Base-by-base conservation (phyloP, 441 rosid species). In the Pelargonium australe region DNA sequence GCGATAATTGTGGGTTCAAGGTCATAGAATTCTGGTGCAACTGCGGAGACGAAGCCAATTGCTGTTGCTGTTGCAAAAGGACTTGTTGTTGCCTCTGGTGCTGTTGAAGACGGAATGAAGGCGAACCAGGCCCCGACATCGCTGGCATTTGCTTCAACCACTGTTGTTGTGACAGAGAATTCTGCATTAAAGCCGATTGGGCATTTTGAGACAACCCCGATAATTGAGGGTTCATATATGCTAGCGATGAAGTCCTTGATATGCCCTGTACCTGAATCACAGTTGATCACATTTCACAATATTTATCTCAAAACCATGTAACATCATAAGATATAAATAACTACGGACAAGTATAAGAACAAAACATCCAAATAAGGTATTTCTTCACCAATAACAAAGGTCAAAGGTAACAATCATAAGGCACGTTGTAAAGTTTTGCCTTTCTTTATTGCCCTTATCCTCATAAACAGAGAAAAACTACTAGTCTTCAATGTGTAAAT, bases 141-240 rank as follows among this genome's bases (percentile, higher is more conserved):
- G 85, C 81, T 0, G 97, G 87, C 81, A 88, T 85, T 77, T 85
- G 95, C 88, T 92, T 95, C 86, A 92, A 72, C 99, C 91, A 90
- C 83, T 87, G 99, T 72, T 92, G 99, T 80, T 83, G 97, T 57
- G 96, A 55, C 79, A 87, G 61, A 67, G 95, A 79, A 78, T 72
- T 87, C 73, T 81, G 97, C 80, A 87, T 80, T 85, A 95, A 74
- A 71, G 85, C 77, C 55, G 84, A 43, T 63, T 85, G 98, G 69
- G 90, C 91, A 80, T 88, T 92, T 81, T 86, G 99, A 78, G 87
- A 78, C 82, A 92, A 34, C 37, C 37, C 37, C 37, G 37, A 34
- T 34, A 34, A 34, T 4, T 34, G 95, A 68, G 96, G 77, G 74
- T 84, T 92, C 85, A 89, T 87, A 67, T 85, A 90, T 71, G 96